Evolutionary conservation across 2,329 filamentous ascomycete genomes (phyloP), one percentile per base, ranked within the genome.

Genomic region (Rhinocladiella similis): DNA sequence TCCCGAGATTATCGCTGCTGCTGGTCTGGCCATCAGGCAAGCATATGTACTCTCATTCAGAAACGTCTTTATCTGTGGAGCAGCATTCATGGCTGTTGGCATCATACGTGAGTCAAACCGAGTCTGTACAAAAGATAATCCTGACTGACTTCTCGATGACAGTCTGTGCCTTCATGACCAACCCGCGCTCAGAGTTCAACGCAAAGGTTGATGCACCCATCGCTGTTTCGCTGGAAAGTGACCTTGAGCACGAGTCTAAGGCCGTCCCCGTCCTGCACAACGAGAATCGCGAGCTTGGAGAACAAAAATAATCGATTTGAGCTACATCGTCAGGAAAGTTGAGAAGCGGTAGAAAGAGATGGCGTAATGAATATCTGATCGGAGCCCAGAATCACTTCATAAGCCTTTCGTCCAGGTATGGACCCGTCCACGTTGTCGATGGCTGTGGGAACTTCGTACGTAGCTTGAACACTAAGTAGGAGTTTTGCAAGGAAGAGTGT

Each of bases 151-250:
- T 45, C 20, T 36, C 41, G 4, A 19, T 16, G 19, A 1, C 51
- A 54, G 51, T 54, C n/a, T 47, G 43, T 48, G 13, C 33, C 6
- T 54, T 54, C 35, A 35, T 54, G 42, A 27, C n/a, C 25, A 48
- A 54, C 19, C 51, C 51, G 3, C 51, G 51, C 35, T 47, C 51
- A 39, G 51, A 54, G 16, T 54, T 54, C 51, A 54, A 54, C 43
- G 51, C 42, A 16, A 54, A 47, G 29, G 51, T 54, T 16, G 51
- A 54, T 48, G 51, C 51, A 18, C 51, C 51, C 14, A 54, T 54
- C 27, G 43, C 22, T 20, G 51, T 54, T 42, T 54, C 43, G 45
- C n/a, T 19, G 51, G 51, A 38, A 18, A 25, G 14, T 39, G 51
- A 54, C 25, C 22, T 41, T 54, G 51, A 54, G 43, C 6, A 38